These are phyloP conservation scores for Entrophospora sp. DNA, from an alignment of 192 early-diverging fungal genomes.

Conservation along the genomic window DNA sequence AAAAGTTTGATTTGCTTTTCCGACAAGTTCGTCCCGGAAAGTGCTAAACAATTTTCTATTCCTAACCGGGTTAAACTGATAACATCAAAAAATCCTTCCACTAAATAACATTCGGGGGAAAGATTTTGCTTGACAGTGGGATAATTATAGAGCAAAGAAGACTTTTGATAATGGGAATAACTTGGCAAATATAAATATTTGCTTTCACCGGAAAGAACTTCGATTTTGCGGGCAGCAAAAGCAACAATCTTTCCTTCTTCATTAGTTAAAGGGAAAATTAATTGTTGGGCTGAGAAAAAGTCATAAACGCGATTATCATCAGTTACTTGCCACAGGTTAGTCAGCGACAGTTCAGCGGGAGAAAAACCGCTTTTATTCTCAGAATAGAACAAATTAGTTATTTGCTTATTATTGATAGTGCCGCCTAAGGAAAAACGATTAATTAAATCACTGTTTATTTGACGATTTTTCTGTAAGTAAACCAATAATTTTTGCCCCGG, in stretches of 20 bases:
- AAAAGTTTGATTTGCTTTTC: conserved; percentile 3
- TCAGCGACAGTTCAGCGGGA: background rate
- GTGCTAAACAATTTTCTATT: background rate
- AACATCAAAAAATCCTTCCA: conserved; percentile 8
- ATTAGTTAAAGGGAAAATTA: conserved; percentile 1
- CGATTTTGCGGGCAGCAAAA: background rate
- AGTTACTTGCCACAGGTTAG: background rate
- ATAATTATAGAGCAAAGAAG: background rate
- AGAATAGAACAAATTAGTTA: background rate
- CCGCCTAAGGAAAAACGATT: background rate
- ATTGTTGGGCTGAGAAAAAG: background rate
- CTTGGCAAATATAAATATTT: conserved; percentile 4
- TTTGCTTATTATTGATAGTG: background rate
- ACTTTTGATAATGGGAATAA: background rate
- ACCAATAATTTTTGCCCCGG: background rate
- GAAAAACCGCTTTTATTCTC: background rate
- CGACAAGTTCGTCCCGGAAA: background rate
- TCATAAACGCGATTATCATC: background rate
- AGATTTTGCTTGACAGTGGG: background rate
- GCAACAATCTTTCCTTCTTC: background rate
- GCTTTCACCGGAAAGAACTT: background rate
- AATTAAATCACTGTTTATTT: background rate
- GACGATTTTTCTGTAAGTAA: background rate
- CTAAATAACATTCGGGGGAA: background rate
- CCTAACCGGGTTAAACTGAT: background rate